Base-by-base conservation (phyloP, 805 yeast genomes). In the Candida coleopterorum region DNA sequence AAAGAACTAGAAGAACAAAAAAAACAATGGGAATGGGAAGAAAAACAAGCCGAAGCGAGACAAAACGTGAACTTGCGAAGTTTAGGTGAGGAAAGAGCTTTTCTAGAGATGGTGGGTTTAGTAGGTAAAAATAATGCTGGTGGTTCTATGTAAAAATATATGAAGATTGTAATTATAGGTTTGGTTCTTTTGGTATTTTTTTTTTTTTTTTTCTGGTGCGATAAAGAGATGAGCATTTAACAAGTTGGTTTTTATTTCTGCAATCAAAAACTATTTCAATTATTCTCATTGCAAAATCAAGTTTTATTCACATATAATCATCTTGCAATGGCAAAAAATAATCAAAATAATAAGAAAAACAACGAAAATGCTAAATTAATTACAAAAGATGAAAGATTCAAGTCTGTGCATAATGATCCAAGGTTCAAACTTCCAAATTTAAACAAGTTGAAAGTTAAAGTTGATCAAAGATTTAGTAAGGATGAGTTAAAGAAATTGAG, bases 1-100 rank as follows among this genome's bases (percentile, higher is more conserved):
- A 76, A 79, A 41, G 95, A 86, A 46, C 61, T 88, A 32, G 81
- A 74, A 21, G 89, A 82, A 43, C 96, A 89, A 58, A 65, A 72
- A 31, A 76, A 74, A 48, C 74, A 74, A 41, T 84, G 95, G 93
- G 88, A 81, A 48, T 88, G 96, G 96, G 97, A 90, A 53, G 83
- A 81, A 51, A 68, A 77, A 33, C 96, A 87, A 53, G 95, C 95
- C 0, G 74, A 78, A 47, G 80, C 87, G 25, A 68, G 97, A 35
- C 83, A 81, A 48, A 69, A 75, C 20, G 74, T 88, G 2, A 86
- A 88, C 50, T 46, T 80, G 22, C 69, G 73, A 35, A 74, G 72
- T 39, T 53, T 83, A 46, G 84, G 85, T 2, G 97, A 89, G 48
- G 96, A 87, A 35, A 60, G 87, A 38, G 95, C 96, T 0, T 64